Evolutionary conservation across 2,329 filamentous ascomycete species (phyloP).

Genomic region (Penicillium sp.): DNA sequence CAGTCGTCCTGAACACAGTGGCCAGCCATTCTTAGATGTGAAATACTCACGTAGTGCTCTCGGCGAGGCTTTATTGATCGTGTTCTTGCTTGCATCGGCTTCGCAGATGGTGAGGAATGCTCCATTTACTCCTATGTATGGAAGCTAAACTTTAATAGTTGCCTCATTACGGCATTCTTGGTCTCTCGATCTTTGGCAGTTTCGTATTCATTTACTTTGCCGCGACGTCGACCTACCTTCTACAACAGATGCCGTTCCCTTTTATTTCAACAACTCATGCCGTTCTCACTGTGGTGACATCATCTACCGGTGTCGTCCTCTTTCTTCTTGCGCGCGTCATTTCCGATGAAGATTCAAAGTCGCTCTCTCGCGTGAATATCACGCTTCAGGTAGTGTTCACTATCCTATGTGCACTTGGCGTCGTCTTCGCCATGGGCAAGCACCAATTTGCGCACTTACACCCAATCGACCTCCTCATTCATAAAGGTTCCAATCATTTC

Average conservation of each 20-base stretch:
- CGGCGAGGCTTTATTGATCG: conserved; percentile 35
- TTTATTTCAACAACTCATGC: conserved; percentile 28
- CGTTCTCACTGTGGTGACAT: conserved; percentile 30
- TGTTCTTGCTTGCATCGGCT: conserved; percentile 35
- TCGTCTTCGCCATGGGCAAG: conserved; percentile 42
- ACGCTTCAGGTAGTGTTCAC: conserved; percentile 40
- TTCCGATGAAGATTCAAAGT: conserved; percentile 30
- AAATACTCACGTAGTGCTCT: conserved; percentile 40
- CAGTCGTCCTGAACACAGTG: conserved; percentile 37
- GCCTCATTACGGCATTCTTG: conserved; percentile 38
- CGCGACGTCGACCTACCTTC: conserved; percentile 30
- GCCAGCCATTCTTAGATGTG: conserved; percentile 39
- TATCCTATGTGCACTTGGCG: conserved; percentile 43
- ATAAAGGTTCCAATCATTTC: conserved; percentile 49
- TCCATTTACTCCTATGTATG: neutral
- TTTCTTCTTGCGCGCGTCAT: conserved; percentile 28
- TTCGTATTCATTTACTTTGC: conserved; percentile 37
- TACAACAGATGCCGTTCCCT: conserved; percentile 34
- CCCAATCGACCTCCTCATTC: conserved; percentile 56
- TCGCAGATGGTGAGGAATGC: conserved; percentile 40
- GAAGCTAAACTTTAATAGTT: conserved; percentile 34
- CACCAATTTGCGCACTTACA: conserved; percentile 46
- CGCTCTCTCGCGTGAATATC: conserved; percentile 26
- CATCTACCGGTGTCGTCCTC: conserved; percentile 29
- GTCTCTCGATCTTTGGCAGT: conserved; percentile 38